Base-by-base conservation (phyloP, 2,329 filamentous ascomycete genomes). In the Lachnellula hyalina region DNA sequence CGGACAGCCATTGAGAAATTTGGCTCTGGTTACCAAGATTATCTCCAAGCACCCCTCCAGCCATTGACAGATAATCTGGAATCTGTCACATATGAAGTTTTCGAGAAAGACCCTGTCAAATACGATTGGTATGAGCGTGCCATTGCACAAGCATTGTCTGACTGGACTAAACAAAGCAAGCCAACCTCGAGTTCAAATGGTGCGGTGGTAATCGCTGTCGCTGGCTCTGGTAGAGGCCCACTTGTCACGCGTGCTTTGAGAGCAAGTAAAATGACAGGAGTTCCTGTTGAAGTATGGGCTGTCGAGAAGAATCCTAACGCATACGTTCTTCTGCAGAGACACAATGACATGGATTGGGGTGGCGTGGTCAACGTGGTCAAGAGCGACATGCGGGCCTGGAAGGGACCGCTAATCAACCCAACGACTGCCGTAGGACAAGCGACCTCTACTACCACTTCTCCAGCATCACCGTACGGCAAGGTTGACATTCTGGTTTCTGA, bases 251-350 rank as follows among this genome's bases (percentile, higher is more conserved):
- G 94, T 48, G 90, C 90, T 1, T 75, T 99, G 25, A 84, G 84
- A 57, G 95, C 94, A 12, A 93, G 90, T 64, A 79, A 85, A 58
- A 79, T 77, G 15, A 87, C 90, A 1, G 86, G 86, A 1, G 86
- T 96, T 3, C 77, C 84, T 19, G 87, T 97, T 49, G 85, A 92
- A 63, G 81, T 95, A 46, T 97, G 91, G 85, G 94, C 90, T 0
- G 84, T 99, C 3, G 94, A 99, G 73, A 99, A 99, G 79, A 99
- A 99, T 72, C 94, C 90, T 4, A 97, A 99, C 67, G 94, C 94
- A 0, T 97, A 93, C 69, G 92, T 99, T 6, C 85, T 96, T 61
- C 82, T 99, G 2, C 84, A 96, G 58, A 82, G 89, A 23, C 90
- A 95, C 68, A 97, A 97, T 67, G 79, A 86, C 60, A 82, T 80